Base-by-base conservation (phyloP, 1,284 basidiomycete species). In the Trichosporon sp. region DNA sequence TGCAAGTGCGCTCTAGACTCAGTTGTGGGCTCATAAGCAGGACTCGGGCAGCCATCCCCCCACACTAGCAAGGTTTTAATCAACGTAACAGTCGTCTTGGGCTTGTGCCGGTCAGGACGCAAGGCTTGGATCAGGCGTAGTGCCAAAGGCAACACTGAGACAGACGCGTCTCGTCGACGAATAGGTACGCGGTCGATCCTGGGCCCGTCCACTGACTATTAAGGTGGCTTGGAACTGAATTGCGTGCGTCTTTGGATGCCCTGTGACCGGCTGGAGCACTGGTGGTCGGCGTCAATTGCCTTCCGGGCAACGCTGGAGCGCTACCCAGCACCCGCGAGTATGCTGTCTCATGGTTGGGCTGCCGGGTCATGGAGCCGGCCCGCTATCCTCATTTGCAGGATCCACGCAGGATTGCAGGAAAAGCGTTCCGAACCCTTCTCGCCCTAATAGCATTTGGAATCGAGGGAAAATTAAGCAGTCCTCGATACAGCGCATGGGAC, bases 161-260 rank as follows among this genome's bases (percentile, higher is more conserved):
- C 8, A 54, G 51, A 54, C 51, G 51, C 51, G 51, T 54, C 51
- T 54, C 21, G 51, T 54, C 21, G 51, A 21, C 51, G 51, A 19
- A 19, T 54, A 54, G 19, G 51, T 54, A 54, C 51, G 51, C 51
- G 51, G 51, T 54, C 51, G 51, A 54, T 54, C 51, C 51, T 54
- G 51, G 51, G 21, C 21, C 8, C 19, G 19, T 54, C 51, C 51
- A 21, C 10, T 10, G 51, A 26, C 10, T 21, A 19, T 19, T 54
- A 16, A 16, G 16, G 16, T 54, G 51, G 51, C 51, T 54, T 19
- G 19, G 51, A 6, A 10, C 8, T 54, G 19, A 54, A 54, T 54
- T 54, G 19, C n/a, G 51, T 54, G 21, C 21, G 51, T 54, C 51
- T 19, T 54, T 19, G 51, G 51, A 16, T 26, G n/a, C 8, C 26